Conservation (phyloP, 441 rosid genomes). For the California macrophylla region DNA sequence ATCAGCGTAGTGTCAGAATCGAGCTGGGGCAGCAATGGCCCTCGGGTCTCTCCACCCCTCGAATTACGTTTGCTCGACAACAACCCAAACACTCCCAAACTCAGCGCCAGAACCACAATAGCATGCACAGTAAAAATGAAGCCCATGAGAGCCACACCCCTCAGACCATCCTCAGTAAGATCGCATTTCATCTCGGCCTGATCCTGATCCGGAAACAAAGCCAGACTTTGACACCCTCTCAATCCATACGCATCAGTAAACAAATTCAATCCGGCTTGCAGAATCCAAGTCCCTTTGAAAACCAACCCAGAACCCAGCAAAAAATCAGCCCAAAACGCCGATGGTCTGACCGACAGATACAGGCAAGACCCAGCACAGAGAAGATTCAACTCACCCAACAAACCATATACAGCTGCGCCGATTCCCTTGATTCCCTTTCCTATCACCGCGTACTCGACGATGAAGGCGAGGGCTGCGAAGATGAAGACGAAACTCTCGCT, state of each 20-base stretch:
- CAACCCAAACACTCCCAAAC: constrained; percentile 33
- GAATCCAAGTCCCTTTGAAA: constrained; percentile 45
- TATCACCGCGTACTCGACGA: constrained; percentile 31
- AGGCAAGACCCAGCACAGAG: constrained; percentile 43
- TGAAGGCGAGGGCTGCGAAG: constrained; percentile 30
- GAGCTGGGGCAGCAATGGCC: constrained; percentile 42
- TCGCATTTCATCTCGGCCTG: constrained; percentile 38
- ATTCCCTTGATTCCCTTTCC: constrained; percentile 39
- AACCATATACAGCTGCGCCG: constrained; percentile 28
- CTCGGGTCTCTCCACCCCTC: constrained; percentile 37
- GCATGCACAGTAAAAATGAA: constrained; percentile 44
- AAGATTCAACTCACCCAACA: constrained; percentile 34
- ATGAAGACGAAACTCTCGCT: constrained; percentile 28
- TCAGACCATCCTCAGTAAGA: constrained; percentile 44
- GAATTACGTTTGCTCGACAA: constrained; percentile 29
- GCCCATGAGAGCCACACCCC: constrained; percentile 45
- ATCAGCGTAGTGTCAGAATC: constrained; percentile 27
- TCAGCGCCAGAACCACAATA: constrained; percentile 28
- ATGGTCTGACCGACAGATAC: constrained; percentile 37
- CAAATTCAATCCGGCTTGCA: constrained; percentile 44
- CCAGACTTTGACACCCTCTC: constrained; percentile 35
- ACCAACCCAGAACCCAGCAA: constrained; percentile 39
- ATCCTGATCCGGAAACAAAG: constrained; percentile 19
- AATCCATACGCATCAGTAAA: constrained; percentile 36
- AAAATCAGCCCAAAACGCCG: constrained; percentile 43